Evolutionary conservation across 1,139 yeast genomes (phyloP).

Genomic region (Blastobotrys proliferans): DNA sequence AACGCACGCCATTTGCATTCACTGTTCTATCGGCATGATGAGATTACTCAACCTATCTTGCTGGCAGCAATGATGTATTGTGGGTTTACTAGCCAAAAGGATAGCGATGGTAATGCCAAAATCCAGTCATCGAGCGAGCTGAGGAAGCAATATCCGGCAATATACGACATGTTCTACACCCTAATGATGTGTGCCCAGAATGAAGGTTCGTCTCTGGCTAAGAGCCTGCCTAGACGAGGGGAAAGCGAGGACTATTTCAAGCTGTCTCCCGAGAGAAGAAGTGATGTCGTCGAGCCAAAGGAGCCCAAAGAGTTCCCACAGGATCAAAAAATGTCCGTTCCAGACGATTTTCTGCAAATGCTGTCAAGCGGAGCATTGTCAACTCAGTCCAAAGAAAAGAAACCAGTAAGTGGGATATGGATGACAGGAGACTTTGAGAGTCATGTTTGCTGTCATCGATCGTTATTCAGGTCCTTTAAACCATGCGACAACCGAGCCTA

Average conservation of each 20-base stretch:
- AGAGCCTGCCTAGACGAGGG: neutral
- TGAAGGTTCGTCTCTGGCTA: neutral
- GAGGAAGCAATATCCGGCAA: conserved; percentile 8
- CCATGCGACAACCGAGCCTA: conserved; percentile 1
- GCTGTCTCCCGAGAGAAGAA: neutral
- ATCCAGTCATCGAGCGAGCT: conserved; percentile 11
- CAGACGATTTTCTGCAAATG: conserved; percentile 5
- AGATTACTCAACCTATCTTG: conserved; percentile 15
- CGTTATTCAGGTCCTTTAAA: conserved; percentile 9
- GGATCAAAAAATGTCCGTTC: neutral
- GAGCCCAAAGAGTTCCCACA: no score
- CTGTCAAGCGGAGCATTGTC: conserved; percentile 6
- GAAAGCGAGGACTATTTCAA: neutral
- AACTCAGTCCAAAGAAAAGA: conserved; percentile 9
- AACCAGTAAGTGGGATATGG: conserved; percentile 14
- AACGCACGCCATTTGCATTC: conserved; percentile 5
- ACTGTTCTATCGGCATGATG: conserved; percentile 9
- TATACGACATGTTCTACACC: conserved; percentile 14
- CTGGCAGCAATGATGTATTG: conserved; percentile 15
- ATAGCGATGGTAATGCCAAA: neutral
- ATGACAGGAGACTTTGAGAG: conserved; percentile 6
- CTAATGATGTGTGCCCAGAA: conserved; percentile 13
- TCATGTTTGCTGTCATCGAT: conserved; percentile 16
- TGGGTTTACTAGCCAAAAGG: conserved; percentile 8
- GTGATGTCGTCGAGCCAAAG: no score